Percentiles rank a stretch among this genome's conserved stretches.
phyloP scores from a whole-genome alignment of 2,329 filamentous ascomycete genomes.

The Xylaria arbuscula region DNA sequence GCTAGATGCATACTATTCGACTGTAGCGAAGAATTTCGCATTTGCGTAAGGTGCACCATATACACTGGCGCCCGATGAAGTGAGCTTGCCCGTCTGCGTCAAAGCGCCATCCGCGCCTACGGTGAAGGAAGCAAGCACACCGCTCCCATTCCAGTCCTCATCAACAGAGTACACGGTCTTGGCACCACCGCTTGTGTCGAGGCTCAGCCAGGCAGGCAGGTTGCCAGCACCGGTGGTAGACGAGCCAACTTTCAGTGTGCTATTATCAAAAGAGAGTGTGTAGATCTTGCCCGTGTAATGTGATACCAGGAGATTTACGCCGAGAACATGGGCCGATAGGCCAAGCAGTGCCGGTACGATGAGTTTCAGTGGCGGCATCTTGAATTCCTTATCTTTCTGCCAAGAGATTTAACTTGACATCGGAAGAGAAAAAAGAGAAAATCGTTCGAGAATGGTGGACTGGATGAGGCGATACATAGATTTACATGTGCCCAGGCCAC shows the following conservation, averaged over 20 bases:
- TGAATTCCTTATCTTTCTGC: constrained; percentile 29
- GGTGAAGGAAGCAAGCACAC: constrained; percentile 51
- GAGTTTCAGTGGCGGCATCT: constrained; percentile 42
- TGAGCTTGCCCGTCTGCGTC: constrained; percentile 48
- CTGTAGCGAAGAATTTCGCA: constrained; percentile 55
- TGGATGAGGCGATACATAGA: constrained; percentile 32
- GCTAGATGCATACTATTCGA: constrained; percentile 55
- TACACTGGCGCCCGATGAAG: constrained; percentile 53
- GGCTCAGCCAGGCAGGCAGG: constrained; percentile 54
- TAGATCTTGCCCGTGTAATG: constrained; percentile 56
- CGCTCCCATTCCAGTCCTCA: constrained; percentile 52
- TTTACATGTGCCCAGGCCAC: constrained; percentile 34
- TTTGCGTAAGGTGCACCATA: constrained; percentile 57
- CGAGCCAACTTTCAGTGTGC: constrained; percentile 47
- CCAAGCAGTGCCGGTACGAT: constrained; percentile 40
- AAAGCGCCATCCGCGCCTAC: constrained; percentile 50
- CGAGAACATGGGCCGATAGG: constrained; percentile 43
- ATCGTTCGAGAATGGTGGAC: constrained; percentile 16
- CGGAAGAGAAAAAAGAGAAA: constrained; percentile 28
- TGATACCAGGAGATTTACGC: constrained; percentile 52
- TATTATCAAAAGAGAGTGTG: constrained; percentile 49
- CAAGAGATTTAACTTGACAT: constrained; percentile 38
- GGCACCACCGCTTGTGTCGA: constrained; percentile 47
- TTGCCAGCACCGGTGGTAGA: constrained; percentile 49
- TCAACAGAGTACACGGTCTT: constrained; percentile 53